These are phyloP conservation scores for Daldinia decipiens DNA, from an alignment of 495 filamentous ascomycete genomes.

Conservation along the genomic window DNA sequence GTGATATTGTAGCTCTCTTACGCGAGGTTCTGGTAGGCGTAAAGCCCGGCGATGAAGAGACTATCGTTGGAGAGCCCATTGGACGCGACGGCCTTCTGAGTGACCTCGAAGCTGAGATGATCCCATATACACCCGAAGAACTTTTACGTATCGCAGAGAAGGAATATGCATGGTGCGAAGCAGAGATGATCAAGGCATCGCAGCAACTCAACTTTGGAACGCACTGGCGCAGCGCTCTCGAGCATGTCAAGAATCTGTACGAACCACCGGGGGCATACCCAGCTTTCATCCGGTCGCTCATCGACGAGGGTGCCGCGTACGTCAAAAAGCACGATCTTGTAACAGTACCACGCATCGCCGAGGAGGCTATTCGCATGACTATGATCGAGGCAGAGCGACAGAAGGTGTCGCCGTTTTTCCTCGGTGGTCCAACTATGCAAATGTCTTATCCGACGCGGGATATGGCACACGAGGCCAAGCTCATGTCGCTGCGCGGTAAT, in stretches of 20 bases:
- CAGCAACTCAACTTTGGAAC: slow-evolving; percentile 43
- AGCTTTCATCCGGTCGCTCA: slow-evolving; percentile 55
- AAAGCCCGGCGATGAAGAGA: slow-evolving; percentile 50
- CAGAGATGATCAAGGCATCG: slow-evolving; percentile 54
- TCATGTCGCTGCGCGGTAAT: slow-evolving; percentile 65
- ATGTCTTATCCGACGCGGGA: slow-evolving; percentile 61
- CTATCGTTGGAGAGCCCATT: slow-evolving; percentile 63
- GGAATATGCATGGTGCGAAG: slow-evolving; percentile 57
- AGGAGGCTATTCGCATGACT: slow-evolving; percentile 61
- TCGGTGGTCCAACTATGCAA: slow-evolving; percentile 59
- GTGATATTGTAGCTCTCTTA: slow-evolving; percentile 43
- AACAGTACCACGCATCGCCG: slow-evolving; percentile 60
- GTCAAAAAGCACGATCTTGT: slow-evolving; percentile 60
- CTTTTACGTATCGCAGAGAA: slow-evolving; percentile 58
- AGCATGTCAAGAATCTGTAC: slow-evolving; percentile 62
- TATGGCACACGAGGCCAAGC: slow-evolving; percentile 61
- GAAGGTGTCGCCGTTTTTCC: slow-evolving; percentile 64
- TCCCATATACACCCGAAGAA: slow-evolving; percentile 61
- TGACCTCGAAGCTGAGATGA: slow-evolving; percentile 57
- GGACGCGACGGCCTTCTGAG: slow-evolving; percentile 55
- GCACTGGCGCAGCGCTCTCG: slow-evolving; percentile 60
- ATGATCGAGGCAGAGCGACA: slow-evolving; percentile 63
- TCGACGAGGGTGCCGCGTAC: slow-evolving; percentile 53
- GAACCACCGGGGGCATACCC: slow-evolving; percentile 61
- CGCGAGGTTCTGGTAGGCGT: slow-evolving; percentile 56